Percentiles rank a stretch among this genome's conserved stretches.
Evolutionary conservation across 306 rosid genomes (phyloP).

Genomic region (Geum urbanum): DNA sequence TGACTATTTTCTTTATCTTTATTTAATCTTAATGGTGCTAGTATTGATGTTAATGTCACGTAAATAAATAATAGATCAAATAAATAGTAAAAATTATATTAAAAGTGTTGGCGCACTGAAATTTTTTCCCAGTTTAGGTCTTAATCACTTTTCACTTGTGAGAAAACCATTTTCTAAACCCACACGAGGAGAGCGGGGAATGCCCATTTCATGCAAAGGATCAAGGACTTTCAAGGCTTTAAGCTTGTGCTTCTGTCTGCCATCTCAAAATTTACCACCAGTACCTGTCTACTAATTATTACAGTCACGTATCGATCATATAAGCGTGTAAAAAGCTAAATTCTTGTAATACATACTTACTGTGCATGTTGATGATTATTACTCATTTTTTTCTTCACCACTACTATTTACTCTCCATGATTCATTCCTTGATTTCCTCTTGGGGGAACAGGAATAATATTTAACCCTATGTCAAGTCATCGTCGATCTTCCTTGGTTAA

Average conservation of each 20-base stretch:
- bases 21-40: too few species aligned
- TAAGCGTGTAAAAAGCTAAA: not conserved
- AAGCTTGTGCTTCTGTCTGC: conserved; percentile 19
- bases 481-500: not conserved
- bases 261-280: too few species aligned
- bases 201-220: too few species aligned
- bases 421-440: conserved; percentile 27
- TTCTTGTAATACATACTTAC: not conserved
- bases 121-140: too few species aligned
- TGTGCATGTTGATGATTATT: not conserved
- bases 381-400: conserved; percentile 2
- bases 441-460: not conserved
- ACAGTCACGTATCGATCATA: conserved; percentile 5
- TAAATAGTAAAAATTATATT: too few species aligned
- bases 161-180: conserved; percentile 7
- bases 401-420: conserved; percentile 4
- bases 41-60: too few species aligned
- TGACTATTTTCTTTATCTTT: too few species aligned
- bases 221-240: conserved; percentile 13
- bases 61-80: too few species aligned
- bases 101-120: too few species aligned
- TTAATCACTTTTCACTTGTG: not conserved
- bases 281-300: conserved; percentile 4
- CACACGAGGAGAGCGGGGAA: not conserved
- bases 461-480: not conserved